Conservation (phyloP, 106 monocot species). For the Dioscorea zingiberensis region DNA sequence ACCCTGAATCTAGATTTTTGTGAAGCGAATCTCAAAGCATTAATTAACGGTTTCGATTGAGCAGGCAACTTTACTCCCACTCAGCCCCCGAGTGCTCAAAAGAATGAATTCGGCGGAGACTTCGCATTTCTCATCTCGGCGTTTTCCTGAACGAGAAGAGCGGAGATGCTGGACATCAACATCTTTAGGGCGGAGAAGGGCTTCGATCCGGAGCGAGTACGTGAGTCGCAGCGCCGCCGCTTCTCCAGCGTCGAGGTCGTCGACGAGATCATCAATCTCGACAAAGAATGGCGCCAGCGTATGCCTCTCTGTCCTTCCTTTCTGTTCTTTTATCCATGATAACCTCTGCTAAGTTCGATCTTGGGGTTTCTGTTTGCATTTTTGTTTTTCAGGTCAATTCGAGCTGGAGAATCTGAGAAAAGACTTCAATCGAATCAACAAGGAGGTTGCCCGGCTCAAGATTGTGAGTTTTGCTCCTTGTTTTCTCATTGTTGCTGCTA, state of each 20-base stretch:
- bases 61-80: too few species aligned
- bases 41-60: too few species aligned
- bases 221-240: slow-evolving; percentile 94
- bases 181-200: slow-evolving; percentile 76
- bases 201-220: slow-evolving; percentile 56
- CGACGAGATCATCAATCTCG: slow-evolving; percentile 85
- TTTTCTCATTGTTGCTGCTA: not conserved
- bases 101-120: too few species aligned
- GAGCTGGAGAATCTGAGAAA: slow-evolving; percentile 73
- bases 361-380: not conserved
- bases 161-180: slow-evolving; percentile 82
- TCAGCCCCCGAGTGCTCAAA: too few species aligned
- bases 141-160: too few species aligned
- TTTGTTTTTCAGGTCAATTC: slow-evolving; percentile 62
- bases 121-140: too few species aligned
- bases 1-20: too few species aligned
- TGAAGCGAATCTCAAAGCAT: too few species aligned
- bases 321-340: not conserved
- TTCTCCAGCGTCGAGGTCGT: slow-evolving; percentile 77
- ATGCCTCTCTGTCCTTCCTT: not conserved
- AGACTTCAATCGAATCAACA: slow-evolving; percentile 88
- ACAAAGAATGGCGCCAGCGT: slow-evolving; percentile 91
- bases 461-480: slow-evolving; percentile 28
- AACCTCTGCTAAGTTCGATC: not conserved
- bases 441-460: slow-evolving; percentile 74